These are phyloP conservation scores for Emergomyces pasteurianus DNA, from an alignment of 2,329 filamentous ascomycete species.

Conservation along the genomic window DNA sequence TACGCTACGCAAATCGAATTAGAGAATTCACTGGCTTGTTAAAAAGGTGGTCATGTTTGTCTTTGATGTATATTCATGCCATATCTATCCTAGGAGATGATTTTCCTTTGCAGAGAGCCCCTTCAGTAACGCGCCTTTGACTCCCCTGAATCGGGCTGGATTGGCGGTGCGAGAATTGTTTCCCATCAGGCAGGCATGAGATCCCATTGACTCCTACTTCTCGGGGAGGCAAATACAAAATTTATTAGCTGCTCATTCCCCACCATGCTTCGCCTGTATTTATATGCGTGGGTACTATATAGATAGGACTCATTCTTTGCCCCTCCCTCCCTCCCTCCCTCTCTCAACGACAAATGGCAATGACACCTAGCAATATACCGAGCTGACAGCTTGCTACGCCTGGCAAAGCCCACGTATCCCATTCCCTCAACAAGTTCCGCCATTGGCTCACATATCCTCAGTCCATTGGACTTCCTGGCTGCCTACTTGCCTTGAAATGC, in stretches of 20 bases:
- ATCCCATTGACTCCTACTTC: not conserved
- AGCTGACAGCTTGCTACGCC: not conserved
- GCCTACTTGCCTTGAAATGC: not conserved
- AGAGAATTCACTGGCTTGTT: not conserved
- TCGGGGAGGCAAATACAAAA: not conserved
- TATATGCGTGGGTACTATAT: not conserved
- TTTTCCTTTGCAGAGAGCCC: not conserved
- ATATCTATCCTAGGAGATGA: not conserved
- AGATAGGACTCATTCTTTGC: not conserved
- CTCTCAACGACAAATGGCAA: not conserved
- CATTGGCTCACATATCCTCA: not conserved
- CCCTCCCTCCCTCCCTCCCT: not conserved
- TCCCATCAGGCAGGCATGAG: not conserved
- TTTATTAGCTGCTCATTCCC: not conserved
- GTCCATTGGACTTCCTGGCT: not conserved
- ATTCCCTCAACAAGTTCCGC: not conserved
- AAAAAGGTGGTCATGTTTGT: not conserved
- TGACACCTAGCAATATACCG: not conserved
- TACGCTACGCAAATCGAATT: not conserved
- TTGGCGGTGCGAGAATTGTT: not conserved
- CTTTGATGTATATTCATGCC: not conserved
- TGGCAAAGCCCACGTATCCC: not conserved
- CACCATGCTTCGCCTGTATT: not conserved
- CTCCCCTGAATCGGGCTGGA: not conserved
- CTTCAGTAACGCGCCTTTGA: not conserved